A percentile compares a stretch with the other conserved stretches of the same genome.
Conservation (phyloP, 129 eudicot genomes). For the Erigeron canadensis region DNA sequence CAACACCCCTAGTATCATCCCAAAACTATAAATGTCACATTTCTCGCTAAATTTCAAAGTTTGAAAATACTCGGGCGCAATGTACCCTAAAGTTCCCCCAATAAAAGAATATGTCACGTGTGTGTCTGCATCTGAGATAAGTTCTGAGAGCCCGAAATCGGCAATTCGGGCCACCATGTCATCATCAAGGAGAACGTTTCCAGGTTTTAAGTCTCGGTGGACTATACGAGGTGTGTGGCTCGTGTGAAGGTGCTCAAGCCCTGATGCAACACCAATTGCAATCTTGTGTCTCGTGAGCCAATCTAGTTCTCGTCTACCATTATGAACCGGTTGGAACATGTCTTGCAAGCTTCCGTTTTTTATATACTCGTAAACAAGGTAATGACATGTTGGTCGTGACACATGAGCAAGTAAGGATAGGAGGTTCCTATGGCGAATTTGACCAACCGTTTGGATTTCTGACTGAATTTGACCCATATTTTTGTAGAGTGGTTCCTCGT, state of each 20-base stretch:
- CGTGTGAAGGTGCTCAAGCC: constrained; percentile 81
- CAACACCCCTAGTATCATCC: constrained; percentile 61
- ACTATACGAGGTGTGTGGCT: constrained; percentile 56
- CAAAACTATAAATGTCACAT: constrained; percentile 82
- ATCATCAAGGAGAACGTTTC: constrained; percentile 73
- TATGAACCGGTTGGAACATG: constrained; percentile 37
- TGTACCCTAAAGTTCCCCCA: constrained; percentile 83
- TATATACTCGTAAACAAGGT: constrained; percentile 82
- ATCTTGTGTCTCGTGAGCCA: constrained; percentile 62
- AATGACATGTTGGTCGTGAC: constrained; percentile 72
- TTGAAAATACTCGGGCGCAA: constrained; percentile 82
- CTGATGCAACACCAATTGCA: constrained; percentile 68
- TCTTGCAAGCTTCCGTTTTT: constrained; percentile 88
- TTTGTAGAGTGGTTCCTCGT: constrained; percentile 52
- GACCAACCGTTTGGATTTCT: constrained; percentile 84
- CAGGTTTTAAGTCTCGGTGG: constrained; percentile 89
- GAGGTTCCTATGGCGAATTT: constrained; percentile 72
- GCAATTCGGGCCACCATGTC: constrained; percentile 92
- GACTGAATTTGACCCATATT: constrained; percentile 80
- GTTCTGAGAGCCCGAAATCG: constrained; percentile 86
- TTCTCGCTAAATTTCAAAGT: constrained; percentile 76
- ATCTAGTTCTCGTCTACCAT: constrained; percentile 50
- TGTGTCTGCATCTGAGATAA: constrained; percentile 58
- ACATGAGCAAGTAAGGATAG: constrained; percentile 73
- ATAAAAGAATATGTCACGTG: constrained; percentile 68